Evolutionary conservation across 495 filamentous ascomycete genomes (phyloP).

Genomic region (Cetradonia linearis): DNA sequence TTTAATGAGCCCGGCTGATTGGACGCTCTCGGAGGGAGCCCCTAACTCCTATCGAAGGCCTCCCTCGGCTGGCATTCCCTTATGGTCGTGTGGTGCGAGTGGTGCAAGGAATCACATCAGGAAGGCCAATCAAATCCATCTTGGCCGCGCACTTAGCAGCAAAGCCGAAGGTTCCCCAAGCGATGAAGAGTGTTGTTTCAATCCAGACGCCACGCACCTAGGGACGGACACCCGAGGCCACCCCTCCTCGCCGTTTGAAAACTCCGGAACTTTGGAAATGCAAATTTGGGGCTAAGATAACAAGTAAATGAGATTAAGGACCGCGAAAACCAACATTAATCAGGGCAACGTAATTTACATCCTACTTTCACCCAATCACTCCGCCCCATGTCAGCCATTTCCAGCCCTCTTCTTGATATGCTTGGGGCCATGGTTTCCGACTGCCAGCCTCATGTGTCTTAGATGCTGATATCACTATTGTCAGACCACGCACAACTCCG

Average conservation of each 20-base stretch:
- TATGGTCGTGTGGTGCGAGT: background rate
- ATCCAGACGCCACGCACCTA: background rate
- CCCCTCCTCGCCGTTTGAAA: background rate
- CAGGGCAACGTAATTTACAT: background rate
- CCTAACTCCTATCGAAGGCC: slow-evolving; percentile 3
- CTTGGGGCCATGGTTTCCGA: slow-evolving; percentile 2
- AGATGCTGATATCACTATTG: background rate
- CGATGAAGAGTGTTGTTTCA: background rate
- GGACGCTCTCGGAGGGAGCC: background rate
- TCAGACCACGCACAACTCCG: background rate
- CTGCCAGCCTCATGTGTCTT: slow-evolving; percentile 7
- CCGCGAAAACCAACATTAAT: background rate
- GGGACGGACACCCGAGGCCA: background rate
- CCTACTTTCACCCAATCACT: background rate
- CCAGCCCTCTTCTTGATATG: background rate
- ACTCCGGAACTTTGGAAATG: background rate
- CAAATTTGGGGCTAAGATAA: background rate
- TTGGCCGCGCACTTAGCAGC: background rate
- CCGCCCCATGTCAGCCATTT: background rate
- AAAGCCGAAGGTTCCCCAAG: slow-evolving; percentile 3
- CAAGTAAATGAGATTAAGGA: background rate
- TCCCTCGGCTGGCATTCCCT: background rate
- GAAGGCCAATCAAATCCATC: background rate
- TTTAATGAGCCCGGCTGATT: slow-evolving; percentile 6
- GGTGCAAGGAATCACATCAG: background rate